A percentile compares a stretch with the other conserved stretches of the same genome.
phyloP scores from a whole-genome alignment of 345 rosid genomes.

The Citrus unshiu region DNA sequence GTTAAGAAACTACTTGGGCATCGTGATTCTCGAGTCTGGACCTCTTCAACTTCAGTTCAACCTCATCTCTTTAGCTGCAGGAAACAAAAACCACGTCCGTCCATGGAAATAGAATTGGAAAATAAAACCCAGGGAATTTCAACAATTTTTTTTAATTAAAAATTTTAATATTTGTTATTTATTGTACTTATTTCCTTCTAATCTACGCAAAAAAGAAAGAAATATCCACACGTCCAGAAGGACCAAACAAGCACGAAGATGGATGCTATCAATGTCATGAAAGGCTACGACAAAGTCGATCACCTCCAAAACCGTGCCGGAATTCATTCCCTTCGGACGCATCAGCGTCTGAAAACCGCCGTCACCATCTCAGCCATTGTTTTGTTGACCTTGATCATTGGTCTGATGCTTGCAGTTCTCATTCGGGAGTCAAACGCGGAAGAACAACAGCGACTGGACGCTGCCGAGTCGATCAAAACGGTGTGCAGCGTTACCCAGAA shows the following conservation, averaged over 20 bases:
- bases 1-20: neutral
- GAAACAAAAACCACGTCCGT: too few species aligned
- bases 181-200: neutral
- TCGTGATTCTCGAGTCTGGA: neutral
- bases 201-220: neutral
- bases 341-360: slow-evolving; percentile 25
- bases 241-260: slow-evolving; percentile 9
- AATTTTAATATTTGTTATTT: too few species aligned
- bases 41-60: neutral
- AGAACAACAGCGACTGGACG: neutral
- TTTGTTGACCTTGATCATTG: slow-evolving; percentile 37
- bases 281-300: slow-evolving; percentile 67
- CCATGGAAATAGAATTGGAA: too few species aligned
- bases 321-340: slow-evolving; percentile 30
- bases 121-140: too few species aligned
- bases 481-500: slow-evolving; percentile 60
- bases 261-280: slow-evolving; percentile 57
- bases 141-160: too few species aligned
- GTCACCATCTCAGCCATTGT: slow-evolving; percentile 38
- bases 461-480: slow-evolving; percentile 37
- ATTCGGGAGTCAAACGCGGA: slow-evolving; percentile 23
- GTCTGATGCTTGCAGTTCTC: slow-evolving; percentile 32
- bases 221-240: too few species aligned
- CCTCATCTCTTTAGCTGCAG: neutral
- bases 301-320: slow-evolving; percentile 17